These are phyloP conservation scores for Gamarada debralockiae DNA, from an alignment of 495 filamentous ascomycete genomes.

Conservation along the genomic window DNA sequence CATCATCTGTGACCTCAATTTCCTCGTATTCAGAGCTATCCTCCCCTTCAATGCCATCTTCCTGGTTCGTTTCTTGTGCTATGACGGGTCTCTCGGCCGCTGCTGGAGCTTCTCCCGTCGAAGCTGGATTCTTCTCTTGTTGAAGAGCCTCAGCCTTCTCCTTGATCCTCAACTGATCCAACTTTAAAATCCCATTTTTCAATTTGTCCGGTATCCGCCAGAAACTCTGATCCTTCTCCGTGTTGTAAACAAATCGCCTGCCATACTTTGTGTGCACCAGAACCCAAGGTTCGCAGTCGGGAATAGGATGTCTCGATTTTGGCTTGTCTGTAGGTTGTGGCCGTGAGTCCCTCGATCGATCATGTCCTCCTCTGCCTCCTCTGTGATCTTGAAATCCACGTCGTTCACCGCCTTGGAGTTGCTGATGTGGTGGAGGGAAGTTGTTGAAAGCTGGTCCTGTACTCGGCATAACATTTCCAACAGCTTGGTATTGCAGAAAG, in stretches of 20 bases:
- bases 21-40: constrained; percentile 77
- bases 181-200: constrained; percentile 71
- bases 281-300: constrained; percentile 83
- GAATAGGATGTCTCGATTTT: constrained; percentile 73
- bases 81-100: constrained; percentile 10
- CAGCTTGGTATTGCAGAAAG: constrained; percentile 40
- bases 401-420: constrained; percentile 24
- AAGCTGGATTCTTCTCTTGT: constrained; percentile 18
- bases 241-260: constrained; percentile 84
- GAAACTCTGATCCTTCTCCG: constrained; percentile 76
- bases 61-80: constrained; percentile 1
- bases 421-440: constrained; percentile 17
- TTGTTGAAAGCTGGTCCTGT: constrained; percentile 38
- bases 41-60: constrained; percentile 29
- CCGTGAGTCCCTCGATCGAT: constrained; percentile 17
- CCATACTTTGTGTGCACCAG: constrained; percentile 87
- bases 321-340: constrained; percentile 73
- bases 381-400: constrained; percentile 31
- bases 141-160: constrained; percentile 37
- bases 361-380: constrained; percentile 28
- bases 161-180: constrained; percentile 54
- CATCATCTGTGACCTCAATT: constrained; percentile 77
- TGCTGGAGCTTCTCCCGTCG: constrained; percentile 8
- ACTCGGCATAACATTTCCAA: constrained; percentile 30
- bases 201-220: constrained; percentile 89